Evolutionary conservation across 257 asterid species (phyloP), one percentile per base, ranked within the genome.

Genomic region (Solanum tacnaense): DNA sequence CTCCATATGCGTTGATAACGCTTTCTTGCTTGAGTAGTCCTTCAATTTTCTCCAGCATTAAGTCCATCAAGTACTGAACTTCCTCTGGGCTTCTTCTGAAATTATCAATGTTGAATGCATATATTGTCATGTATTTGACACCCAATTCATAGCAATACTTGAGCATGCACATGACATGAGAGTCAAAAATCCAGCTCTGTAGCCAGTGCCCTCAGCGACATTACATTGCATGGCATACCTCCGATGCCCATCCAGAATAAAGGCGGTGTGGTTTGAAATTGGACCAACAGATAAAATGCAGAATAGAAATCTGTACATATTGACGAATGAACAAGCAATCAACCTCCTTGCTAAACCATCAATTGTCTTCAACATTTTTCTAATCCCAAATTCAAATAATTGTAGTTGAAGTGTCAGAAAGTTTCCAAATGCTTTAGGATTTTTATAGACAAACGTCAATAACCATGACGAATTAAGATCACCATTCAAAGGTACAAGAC

Each of bases 91-190:
- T 88, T 68, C 99, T 89, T 86, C 72, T 95, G 94, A 94, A 96
- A 85, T 95, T 95, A 87, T 96, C 98, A 65, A 96, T 96, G 94
- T 96, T 94, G 91, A 96, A 96, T 4, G 94, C 98, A 32, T 94
- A 94, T 27, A 94, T 84, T 2, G 95, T 92, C 21, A 94, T 83
- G 76, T 93, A 92, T 15, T 92, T 91, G 46, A 96, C 93, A 0
- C 96, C 94, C 83, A 96, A 79, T 88, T 95, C 97, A 23, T 87
- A 92, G 91, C 98, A 94, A 88, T 94, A 95, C 91, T 92, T 94
- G 89, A 95, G 83, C 52, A 93, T 9, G 62, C 94, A 90, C 94
- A 96, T 87, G 70, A 90, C 94, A 96, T 87, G 70, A 95, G 94
- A 83, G 97, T 84, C 13, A 92, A 87, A 89, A 93, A 93, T 3